Percentiles rank a stretch among this genome's conserved stretches.
These are phyloP conservation scores for Microglena sp. DNA, from an alignment of 139 green algal genomes.

Conservation along the genomic window DNA sequence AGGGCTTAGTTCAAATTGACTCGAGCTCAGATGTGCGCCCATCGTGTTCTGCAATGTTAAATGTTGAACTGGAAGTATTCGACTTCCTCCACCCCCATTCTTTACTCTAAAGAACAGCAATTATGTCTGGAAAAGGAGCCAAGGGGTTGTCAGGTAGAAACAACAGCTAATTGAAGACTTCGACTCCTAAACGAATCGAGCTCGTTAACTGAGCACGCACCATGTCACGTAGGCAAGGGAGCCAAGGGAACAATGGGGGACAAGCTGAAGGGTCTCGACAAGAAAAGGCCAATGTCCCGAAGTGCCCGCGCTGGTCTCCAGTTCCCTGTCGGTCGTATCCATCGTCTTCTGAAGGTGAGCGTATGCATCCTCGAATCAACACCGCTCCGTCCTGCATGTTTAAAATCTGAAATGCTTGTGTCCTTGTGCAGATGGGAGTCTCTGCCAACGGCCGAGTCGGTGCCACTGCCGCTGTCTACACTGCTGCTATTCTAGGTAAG, in stretches of 20 bases:
- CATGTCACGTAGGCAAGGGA: conserved; percentile 59
- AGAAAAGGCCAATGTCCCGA: conserved; percentile 72
- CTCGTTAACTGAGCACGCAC: neutral
- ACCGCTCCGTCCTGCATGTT: too few species aligned
- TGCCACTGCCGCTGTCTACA: conserved; percentile 96
- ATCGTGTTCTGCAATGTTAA: too few species aligned
- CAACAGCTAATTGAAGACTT: neutral
- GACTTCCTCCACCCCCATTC: too few species aligned
- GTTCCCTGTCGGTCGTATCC: conserved; percentile 96
- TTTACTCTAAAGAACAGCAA: conserved; percentile 4
- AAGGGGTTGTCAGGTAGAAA: conserved; percentile 67
- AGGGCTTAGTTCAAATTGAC: too few species aligned
- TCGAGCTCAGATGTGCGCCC: too few species aligned
- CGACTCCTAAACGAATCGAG: neutral
- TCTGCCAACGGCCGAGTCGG: conserved; percentile 92
- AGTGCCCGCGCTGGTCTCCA: conserved; percentile 83
- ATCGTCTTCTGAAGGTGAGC: conserved; percentile 91
- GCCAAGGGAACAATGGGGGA: conserved; percentile 86
- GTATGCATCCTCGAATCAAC: too few species aligned
- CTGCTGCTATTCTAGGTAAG: conserved; percentile 89
- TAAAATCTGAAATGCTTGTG: neutral
- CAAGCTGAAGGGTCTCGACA: conserved; percentile 59
- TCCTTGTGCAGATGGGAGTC: conserved; percentile 56
- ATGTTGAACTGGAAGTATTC: too few species aligned
- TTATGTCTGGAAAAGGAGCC: conserved; percentile 79